Evolutionary conservation across 2,329 filamentous ascomycete genomes (phyloP), one percentile per base, ranked within the genome.

Genomic region (Arthroderma sp.): DNA sequence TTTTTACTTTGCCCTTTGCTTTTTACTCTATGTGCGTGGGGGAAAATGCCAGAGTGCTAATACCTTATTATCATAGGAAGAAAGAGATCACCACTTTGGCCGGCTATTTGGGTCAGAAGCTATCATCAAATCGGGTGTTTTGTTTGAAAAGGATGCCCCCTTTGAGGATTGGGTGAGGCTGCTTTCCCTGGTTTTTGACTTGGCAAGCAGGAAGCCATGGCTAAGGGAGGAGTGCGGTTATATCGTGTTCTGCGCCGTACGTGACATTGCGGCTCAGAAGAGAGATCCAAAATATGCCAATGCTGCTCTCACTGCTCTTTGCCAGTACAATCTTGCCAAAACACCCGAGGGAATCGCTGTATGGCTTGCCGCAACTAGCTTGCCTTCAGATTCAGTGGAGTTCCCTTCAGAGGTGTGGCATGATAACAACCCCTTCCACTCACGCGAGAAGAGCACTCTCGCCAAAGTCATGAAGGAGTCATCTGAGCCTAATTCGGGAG

Each of bases 331-430:
- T 6, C 68, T 93, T 40, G 77, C 80, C 6, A 83, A 83, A 60
- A 89, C 87, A 0, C 82, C 87, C 0, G 89, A 96, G 60, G 89
- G 88, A 5, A 78, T 95, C 22, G 86, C 85, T 0, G 77, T 95
- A 46, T 96, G 88, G 87, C 70, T 96, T 30, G 75, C 77, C 4
- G 75, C 83, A 1, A 72, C 76, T 49, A 73, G 75, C 42, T 68
- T 67, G 22, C 86, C 84, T 54, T 86, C 84, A 53, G 75, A 81
- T 0, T 67, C 74, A 5, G 69, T 82, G 44, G 75, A 77, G 41
- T 67, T 83, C 36, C 81, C 82, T 0, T 69, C 73, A 28, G 80
- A 82, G 51, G 72, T 85, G 1, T 94, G 88, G 87, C 71, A 75
- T 46, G 69, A 74, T 46, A 74, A 77, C 41, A 79, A 91, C 55